Evolutionary conservation across 441 rosid species (phyloP).

Genomic region (Aleurites moluccanus): DNA sequence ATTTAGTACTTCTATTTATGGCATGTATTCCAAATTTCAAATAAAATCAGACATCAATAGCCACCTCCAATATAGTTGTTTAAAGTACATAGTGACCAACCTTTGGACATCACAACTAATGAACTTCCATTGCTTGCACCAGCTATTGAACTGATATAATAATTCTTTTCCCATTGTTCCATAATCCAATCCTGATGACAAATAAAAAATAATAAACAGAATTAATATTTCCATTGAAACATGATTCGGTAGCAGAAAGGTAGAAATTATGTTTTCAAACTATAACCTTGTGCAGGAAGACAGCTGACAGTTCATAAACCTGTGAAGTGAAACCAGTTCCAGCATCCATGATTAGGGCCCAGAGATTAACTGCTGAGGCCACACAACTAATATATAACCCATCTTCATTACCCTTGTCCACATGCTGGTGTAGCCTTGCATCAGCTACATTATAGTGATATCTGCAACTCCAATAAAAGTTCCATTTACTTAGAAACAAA

Average conservation of each 20-base stretch:
- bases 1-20: not conserved
- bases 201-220: slow-evolving; percentile 15
- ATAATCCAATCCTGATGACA: slow-evolving; percentile 77
- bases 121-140: slow-evolving; percentile 79
- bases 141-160: slow-evolving; percentile 75
- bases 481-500: slow-evolving; percentile 20
- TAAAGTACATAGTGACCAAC: slow-evolving; percentile 32
- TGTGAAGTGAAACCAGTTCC: slow-evolving; percentile 87
- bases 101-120: slow-evolving; percentile 82
- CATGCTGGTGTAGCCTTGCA: slow-evolving; percentile 71
- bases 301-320: slow-evolving; percentile 73
- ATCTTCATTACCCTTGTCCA: slow-evolving; percentile 87
- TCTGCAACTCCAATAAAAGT: slow-evolving; percentile 43
- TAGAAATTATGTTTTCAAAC: slow-evolving; percentile 18
- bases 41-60: not conserved
- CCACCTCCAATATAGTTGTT: slow-evolving; percentile 1
- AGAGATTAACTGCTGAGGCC: slow-evolving; percentile 81
- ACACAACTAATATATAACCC: slow-evolving; percentile 85
- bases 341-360: slow-evolving; percentile 97
- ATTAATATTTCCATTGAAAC: slow-evolving; percentile 13
- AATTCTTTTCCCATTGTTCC: slow-evolving; percentile 88
- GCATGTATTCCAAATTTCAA: slow-evolving; percentile 4
- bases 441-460: slow-evolving; percentile 96
- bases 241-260: slow-evolving; percentile 15
- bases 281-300: slow-evolving; percentile 83